Base-by-base conservation (phyloP, 768 basidiomycete genomes). In the Pleurotus citrinopileatus region DNA sequence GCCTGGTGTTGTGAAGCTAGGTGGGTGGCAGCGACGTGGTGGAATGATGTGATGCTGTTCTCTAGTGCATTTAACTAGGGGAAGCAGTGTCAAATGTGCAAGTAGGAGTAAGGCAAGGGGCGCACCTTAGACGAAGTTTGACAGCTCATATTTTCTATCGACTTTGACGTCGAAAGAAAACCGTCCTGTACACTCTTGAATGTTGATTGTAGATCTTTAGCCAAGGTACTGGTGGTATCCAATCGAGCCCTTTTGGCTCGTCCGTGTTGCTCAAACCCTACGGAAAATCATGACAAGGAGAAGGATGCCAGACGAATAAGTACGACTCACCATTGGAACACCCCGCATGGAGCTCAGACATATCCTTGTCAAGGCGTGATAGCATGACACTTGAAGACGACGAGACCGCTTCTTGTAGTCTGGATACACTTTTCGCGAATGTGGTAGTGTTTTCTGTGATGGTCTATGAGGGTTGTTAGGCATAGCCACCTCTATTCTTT, bases 221-320 rank as follows among this genome's bases (percentile, higher is more conserved):
- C 69, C 61, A 89, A 68, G 2, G 70, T 64, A 37, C 74, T 71
- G 17, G 80, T 83, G 8, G 78, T 75, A 48, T 89, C 87, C 2
- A 85, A 61, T 38, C 90, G 80, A 34, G 83, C 83, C 44, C 84
- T 79, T 63, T 93, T 93, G 13, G 82, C 77, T 52, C 80, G 75
- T 38, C 71, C 69, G 60, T 87, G 71, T 56, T 81, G 76, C 56
- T 89, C 82, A 57, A 89, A 77, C 27, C 82, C 88, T 85, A 57
- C 0, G 32, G 23, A n/a, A 52, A 50, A 19, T 58, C 40, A 55
- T 52, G 13, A 10, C 7, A 44, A 56, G 28, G 29, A 26, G 1
- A 10, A 20, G 15, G 43, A 42, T 34, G 19, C n/a, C 34, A 4
- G 29, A n/a, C 26, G 54, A 25, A 32, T 12, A 44, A 55, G 20